Evolutionary conservation across 345 rosid genomes (phyloP).

Genomic region (Sisymbrium altissimum): DNA sequence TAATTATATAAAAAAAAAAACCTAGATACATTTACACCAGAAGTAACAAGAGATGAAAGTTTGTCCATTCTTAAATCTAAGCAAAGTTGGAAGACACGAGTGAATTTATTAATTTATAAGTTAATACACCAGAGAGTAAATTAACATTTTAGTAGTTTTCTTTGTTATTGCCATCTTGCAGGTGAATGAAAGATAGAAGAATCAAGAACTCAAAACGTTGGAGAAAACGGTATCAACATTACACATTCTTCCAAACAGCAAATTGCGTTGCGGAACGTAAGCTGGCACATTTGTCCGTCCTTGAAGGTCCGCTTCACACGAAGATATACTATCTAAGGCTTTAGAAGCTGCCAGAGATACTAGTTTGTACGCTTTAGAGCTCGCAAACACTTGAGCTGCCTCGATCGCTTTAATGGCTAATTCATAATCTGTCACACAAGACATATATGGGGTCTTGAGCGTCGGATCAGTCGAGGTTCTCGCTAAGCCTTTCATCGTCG

Average conservation of each 20-base stretch:
- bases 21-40: no score
- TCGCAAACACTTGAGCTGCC: not conserved
- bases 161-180: not conserved
- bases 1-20: no score
- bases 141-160: not conserved
- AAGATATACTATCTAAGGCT: slow-evolving; percentile 4
- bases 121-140: not conserved
- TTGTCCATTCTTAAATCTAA: no score
- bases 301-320: not conserved
- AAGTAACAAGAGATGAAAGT: no score
- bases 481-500: slow-evolving; percentile 1
- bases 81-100: no score
- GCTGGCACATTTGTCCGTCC: slow-evolving; percentile 2
- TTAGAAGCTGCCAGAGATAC: not conserved
- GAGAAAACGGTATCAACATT: slow-evolving; percentile 16
- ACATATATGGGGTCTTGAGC: slow-evolving; percentile 1
- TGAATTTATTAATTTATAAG: no score
- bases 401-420: not conserved
- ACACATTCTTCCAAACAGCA: slow-evolving; percentile 14
- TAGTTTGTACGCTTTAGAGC: not conserved
- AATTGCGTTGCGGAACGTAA: not conserved
- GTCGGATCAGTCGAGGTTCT: slow-evolving; percentile 19
- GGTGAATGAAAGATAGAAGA: not conserved
- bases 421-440: slow-evolving; percentile 12
- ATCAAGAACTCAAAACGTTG: slow-evolving; percentile 1